phyloP scores from a whole-genome alignment of 257 asterid species.

The Solanum ossicruentum region DNA sequence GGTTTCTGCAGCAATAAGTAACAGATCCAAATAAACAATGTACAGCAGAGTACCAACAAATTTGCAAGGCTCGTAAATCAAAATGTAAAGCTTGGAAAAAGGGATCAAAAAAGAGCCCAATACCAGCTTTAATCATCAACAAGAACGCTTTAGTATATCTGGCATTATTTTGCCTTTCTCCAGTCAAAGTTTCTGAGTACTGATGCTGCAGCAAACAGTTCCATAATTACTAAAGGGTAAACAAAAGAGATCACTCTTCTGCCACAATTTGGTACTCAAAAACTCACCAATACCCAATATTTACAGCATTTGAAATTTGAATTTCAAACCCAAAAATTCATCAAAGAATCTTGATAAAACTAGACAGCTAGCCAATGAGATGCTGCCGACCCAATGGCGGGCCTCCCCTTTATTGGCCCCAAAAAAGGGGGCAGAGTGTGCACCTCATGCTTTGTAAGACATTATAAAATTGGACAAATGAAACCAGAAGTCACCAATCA shows the following conservation, averaged over 20 bases:
- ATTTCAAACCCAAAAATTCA: background rate
- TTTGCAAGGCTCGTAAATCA: background rate
- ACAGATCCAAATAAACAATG: background rate
- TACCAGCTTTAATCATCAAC: background rate
- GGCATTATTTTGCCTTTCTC: background rate
- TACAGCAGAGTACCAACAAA: background rate
- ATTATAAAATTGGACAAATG: background rate
- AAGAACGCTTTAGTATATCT: background rate
- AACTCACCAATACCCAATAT: background rate
- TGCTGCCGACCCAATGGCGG: background rate
- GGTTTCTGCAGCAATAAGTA: background rate
- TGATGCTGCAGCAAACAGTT: background rate
- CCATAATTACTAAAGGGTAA: background rate
- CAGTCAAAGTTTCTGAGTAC: background rate
- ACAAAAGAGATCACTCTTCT: background rate
- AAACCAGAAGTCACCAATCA: background rate
- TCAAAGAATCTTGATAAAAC: background rate
- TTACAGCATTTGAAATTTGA: background rate
- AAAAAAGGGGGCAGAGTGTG: background rate
- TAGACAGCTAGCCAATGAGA: background rate
- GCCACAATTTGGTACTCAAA: background rate
- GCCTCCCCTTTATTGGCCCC: background rate
- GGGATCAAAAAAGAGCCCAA: background rate
- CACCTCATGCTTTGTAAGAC: background rate
- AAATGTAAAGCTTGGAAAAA: background rate